Evolutionary conservation across 2,329 filamentous ascomycete genomes (phyloP), one percentile per base, ranked within the genome.

Genomic region (Colletotrichum cereale): DNA sequence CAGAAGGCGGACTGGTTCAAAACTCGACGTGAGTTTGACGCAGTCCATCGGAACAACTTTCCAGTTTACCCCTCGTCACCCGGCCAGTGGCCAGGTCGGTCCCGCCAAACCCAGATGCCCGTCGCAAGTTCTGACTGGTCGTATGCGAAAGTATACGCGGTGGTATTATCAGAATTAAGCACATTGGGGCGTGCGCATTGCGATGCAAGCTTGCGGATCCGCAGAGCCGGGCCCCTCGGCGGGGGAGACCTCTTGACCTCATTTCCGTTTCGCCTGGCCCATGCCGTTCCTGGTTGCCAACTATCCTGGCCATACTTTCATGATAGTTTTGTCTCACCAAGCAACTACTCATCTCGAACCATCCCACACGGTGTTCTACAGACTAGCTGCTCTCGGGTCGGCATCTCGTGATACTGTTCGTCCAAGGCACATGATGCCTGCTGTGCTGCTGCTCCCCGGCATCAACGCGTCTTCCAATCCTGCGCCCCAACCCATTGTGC

Each of bases 211-310:
- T 52, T 16, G 34, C 6, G 5, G 34, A 24, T 1, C 34, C 55
- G 40, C 56, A 62, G 36, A 58, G 56, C 64, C 50, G 55, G 29
- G 8, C 21, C 48, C 40, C 55, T 36, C 63, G 50, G 26, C 36
- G 50, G 40, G 34, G 24, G 3, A 62, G 21, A 70, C 56, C 48
- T 62, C 55, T 44, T 44, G 40, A 60, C 56, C 24, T 48, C 34
- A 42, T 42, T 42, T 56, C 48, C 47, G 67, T 56, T 62, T 67
- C 63, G 40, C 56, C 56, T 50, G 47, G 12, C 16, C 18, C 53
- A 38, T 40, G 14, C 11, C 36, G 10, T 36, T 36, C 40, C 38
- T 31, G 5, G 40, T 42, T 52, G 16, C 26, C 24, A 3, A 50
- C 8, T 16, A 29, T 29, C 14, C 5, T 10, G 3, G 7, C 5